phyloP scores from a whole-genome alignment of 805 yeast species.

The Clavispora vitiphila region DNA sequence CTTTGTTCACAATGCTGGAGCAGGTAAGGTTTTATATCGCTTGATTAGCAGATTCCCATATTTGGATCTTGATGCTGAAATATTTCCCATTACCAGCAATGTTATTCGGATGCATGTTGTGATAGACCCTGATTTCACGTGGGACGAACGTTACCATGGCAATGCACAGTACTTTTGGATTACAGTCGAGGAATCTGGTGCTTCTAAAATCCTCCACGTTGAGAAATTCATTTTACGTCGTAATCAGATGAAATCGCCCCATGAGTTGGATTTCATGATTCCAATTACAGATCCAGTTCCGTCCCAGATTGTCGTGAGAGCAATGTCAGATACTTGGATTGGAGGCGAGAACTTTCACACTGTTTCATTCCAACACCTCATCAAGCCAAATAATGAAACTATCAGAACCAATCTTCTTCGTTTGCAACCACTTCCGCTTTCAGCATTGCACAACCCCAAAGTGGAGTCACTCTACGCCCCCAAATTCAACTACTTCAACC shows the following conservation, averaged over 20 bases:
- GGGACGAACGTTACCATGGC: slow-evolving; percentile 84
- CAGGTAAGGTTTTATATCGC: slow-evolving; percentile 62
- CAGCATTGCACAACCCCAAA: slow-evolving; percentile 66
- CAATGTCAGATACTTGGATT: slow-evolving; percentile 82
- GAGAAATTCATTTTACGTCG: slow-evolving; percentile 72
- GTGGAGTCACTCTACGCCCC: slow-evolving; percentile 64
- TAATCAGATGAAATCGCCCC: slow-evolving; percentile 47
- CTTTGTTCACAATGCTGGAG: slow-evolving; percentile 71
- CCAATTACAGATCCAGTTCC: slow-evolving; percentile 90
- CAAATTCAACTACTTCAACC: slow-evolving; percentile 84
- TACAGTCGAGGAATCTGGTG: slow-evolving; percentile 80
- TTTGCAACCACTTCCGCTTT: slow-evolving; percentile 79
- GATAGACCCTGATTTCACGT: slow-evolving; percentile 70
- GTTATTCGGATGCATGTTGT: slow-evolving; percentile 77
- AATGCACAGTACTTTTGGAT: slow-evolving; percentile 87
- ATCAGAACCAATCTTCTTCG: slow-evolving; percentile 74
- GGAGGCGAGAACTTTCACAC: slow-evolving; percentile 75
- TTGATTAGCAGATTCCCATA: slow-evolving; percentile 70
- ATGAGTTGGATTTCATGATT: slow-evolving; percentile 86
- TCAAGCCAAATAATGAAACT: slow-evolving; percentile 84
- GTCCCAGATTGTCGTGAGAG: slow-evolving; percentile 75
- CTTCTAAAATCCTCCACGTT: slow-evolving; percentile 67
- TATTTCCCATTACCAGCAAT: slow-evolving; percentile 81
- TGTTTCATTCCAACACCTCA: slow-evolving; percentile 84
- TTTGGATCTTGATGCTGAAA: slow-evolving; percentile 69